Evolutionary conservation across 148 eudicot species (phyloP).

Genomic region (Salicornia ramosissima): DNA sequence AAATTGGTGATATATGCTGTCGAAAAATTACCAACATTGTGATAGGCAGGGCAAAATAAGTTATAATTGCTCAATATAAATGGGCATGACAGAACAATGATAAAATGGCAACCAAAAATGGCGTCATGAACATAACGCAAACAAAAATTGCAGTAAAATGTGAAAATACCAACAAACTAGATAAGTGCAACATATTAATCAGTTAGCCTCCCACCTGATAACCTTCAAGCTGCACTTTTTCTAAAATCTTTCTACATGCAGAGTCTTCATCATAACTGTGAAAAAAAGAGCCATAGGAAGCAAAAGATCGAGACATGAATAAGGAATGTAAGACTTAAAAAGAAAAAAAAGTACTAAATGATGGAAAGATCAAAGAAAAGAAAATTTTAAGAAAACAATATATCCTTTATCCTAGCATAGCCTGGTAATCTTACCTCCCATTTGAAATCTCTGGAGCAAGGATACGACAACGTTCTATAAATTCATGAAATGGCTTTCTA

Average conservation of each 20-base stretch:
- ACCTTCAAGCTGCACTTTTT: conserved; percentile 65
- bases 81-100: neutral
- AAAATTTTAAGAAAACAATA: neutral
- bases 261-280: conserved; percentile 54
- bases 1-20: no score
- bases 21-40: no score
- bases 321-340: neutral
- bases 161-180: neutral
- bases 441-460: conserved; percentile 65
- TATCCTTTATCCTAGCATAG: conserved; percentile 5
- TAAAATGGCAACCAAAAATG: neutral
- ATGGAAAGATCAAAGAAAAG: neutral
- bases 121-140: neutral
- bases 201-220: conserved; percentile 57
- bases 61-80: neutral
- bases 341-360: neutral
- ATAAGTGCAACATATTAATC: neutral
- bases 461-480: conserved; percentile 61
- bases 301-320: conserved; percentile 20
- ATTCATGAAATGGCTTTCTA: conserved; percentile 72
- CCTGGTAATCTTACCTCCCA: conserved; percentile 49
- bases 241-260: conserved; percentile 62
- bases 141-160: neutral
- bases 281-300: conserved; percentile 10
- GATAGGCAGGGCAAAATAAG: no score